Base-by-base conservation (phyloP, 129 eudicot genomes). In the Kitagawia praeruptora region DNA sequence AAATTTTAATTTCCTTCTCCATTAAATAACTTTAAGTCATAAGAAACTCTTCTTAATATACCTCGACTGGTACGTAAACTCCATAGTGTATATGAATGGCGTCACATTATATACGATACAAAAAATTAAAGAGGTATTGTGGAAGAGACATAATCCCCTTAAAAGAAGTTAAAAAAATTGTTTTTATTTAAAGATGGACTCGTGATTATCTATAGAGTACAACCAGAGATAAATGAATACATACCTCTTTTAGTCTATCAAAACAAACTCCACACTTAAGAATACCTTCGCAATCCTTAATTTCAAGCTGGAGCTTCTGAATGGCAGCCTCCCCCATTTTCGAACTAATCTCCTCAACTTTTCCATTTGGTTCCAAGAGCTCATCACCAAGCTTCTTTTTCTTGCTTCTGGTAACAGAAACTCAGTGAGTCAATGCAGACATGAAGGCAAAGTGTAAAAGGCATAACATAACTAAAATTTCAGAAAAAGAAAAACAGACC, bases 181-280 rank as follows among this genome's bases (percentile, higher is more conserved):
- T n/a, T n/a, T n/a, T n/a, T n/a, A n/a, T n/a, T n/a, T n/a, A n/a
- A n/a, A n/a, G 25, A 8, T 19, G 27, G 14, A 58, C 39, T 12
- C 4, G 77, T 42, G 39, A 66, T 58, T 70, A 23, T 80, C 23
- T 40, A 21, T 3, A 54, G 42, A 12, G 70, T 67, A 45, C 48
- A 44, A 78, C 31, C 77, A 16, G 61, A 42, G 25, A 41, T 40
- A 14, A 10, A 42, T 16, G n/a, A 19, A 2, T 31, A 78, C 74
- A 2, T 85, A 95, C 98, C 96, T 95, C 98, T 78, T 95, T 95
- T 77, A 97, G 98, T 58, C 98, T 87, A 86, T 95, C 98, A 76
- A 92, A 89, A 80, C 98, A 95, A 75, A 95, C 98, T 80, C 98
- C 94, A 28, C 97, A 95, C 70, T 95, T 95, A 67, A 95, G 96